Base-by-base conservation (phyloP, 1,284 basidiomycete genomes). In the Rhodotorula sp. region DNA sequence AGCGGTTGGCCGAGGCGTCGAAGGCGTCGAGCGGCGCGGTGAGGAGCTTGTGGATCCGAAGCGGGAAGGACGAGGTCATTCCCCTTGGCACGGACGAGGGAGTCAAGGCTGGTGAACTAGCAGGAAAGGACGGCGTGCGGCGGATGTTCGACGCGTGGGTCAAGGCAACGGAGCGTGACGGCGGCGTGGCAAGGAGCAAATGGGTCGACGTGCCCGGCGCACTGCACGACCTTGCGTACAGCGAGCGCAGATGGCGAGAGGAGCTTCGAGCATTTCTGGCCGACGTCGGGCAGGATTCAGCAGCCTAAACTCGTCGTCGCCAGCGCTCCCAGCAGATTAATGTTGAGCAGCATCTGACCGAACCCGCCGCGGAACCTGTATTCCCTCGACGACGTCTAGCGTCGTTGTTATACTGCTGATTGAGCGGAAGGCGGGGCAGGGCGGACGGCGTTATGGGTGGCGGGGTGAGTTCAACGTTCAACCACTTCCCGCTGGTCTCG, bases 1-100 rank as follows among this genome's bases (percentile, higher is more conserved):
- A 58, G 47, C 39, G 46, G n/a, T 44, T 3, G 27, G 30, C 29
- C 11, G 20, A 2, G n/a, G n/a, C n/a, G n/a, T n/a, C n/a, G n/a
- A 27, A 44, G 19, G 46, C 15, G 2, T 10, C 6, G 27, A 2
- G 29, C 15, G 22, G 4, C 7, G 11, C 17, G 52, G 17, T 58
- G 34, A 54, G 56, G 47, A 66, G 55, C 30, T 48, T 74, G 46
- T 74, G 73, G 73, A 63, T 74, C n/a, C 27, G 73, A 3, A 68
- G 66, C 24, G 71, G 61, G 0, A 29, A 52, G 32, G 73, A 74
- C 62, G 73, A 74, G 66, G 66, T 74, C 57, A 68, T 74, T 15
- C 70, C 70, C 4, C 54, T 53, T 22, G 66, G 53, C 11, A 51
- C 32, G 3, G 11, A 30, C 32, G 59, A 44, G 39, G 39, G 39